Conservation (phyloP, 2,329 filamentous ascomycete genomes). For the Samsoniella hepiali region DNA sequence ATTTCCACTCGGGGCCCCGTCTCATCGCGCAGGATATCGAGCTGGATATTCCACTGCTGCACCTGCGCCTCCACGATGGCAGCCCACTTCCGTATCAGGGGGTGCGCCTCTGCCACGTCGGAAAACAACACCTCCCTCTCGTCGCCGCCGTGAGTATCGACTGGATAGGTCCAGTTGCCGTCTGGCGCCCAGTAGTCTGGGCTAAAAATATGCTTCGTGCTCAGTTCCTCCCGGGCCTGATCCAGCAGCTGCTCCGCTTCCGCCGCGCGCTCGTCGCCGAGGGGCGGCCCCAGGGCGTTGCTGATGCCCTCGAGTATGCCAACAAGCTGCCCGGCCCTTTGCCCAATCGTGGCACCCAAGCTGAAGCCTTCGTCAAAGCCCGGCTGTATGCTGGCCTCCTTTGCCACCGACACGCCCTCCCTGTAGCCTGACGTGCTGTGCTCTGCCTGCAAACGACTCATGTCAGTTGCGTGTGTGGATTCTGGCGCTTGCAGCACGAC, state of each 20-base stretch:
- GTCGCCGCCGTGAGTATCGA: conserved; percentile 38
- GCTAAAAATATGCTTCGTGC: conserved; percentile 60
- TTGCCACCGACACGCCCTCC: conserved; percentile 76
- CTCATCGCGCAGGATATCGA: conserved; percentile 34
- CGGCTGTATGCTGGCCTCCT: conserved; percentile 71
- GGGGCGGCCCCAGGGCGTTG: conserved; percentile 39
- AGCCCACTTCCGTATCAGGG: conserved; percentile 62
- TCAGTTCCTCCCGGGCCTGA: conserved; percentile 57
- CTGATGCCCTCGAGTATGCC: conserved; percentile 73
- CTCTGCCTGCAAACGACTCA: conserved; percentile 68
- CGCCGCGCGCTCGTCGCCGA: conserved; percentile 26
- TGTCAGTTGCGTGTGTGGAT: conserved; percentile 55
- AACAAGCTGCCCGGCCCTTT: conserved; percentile 69
- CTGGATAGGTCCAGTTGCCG: conserved; percentile 67
- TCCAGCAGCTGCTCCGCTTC: conserved; percentile 35
- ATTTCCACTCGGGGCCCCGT: conserved; percentile 28
- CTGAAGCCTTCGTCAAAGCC: conserved; percentile 92
- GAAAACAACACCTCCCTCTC: conserved; percentile 50
- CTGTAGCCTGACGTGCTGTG: conserved; percentile 87
- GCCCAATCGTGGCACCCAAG: conserved; percentile 76
- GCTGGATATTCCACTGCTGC: conserved; percentile 34
- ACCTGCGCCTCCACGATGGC: conserved; percentile 32
- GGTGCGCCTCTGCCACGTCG: conserved; percentile 65
- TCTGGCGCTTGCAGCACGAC: conserved; percentile 19
- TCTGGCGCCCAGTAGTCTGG: conserved; percentile 64